Conservation (phyloP, 495 filamentous ascomycete species). For the Astrothelium macrocarpum region DNA sequence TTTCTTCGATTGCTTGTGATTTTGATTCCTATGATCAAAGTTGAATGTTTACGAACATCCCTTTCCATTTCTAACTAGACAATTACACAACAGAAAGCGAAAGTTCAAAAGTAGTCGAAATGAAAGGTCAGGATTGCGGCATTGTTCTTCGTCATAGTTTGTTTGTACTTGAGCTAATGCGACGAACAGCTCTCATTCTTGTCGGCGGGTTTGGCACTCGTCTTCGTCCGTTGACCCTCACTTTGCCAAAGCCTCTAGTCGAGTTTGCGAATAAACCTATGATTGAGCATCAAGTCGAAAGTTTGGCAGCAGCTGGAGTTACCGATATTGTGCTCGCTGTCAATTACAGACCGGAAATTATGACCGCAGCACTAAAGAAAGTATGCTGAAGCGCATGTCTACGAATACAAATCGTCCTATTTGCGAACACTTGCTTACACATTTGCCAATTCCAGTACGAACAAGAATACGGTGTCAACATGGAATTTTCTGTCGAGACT, state of each 20-base stretch:
- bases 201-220: constrained; percentile 99
- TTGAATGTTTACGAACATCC: too few relatives aligned
- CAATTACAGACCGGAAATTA: constrained; percentile 97
- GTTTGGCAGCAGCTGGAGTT: constrained; percentile 86
- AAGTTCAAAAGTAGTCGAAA: neutral
- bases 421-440: neutral
- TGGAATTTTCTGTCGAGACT: constrained; percentile 91
- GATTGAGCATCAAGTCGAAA: constrained; percentile 97
- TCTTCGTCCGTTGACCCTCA: constrained; percentile 92
- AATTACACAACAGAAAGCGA: too few relatives aligned
- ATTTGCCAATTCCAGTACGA: constrained; percentile 56
- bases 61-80: too few relatives aligned
- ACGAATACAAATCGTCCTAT: constrained; percentile 6
- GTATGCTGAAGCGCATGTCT: constrained; percentile 24
- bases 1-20: too few relatives aligned
- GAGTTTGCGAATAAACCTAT: constrained; percentile 98
- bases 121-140: constrained; percentile 19
- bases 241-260: constrained; percentile 92
- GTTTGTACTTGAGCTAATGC: neutral
- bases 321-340: constrained; percentile 97
- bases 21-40: too few relatives aligned
- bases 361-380: constrained; percentile 67
- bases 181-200: constrained; percentile 79
- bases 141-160: neutral
- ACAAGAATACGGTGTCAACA: constrained; percentile 79